Percentiles rank a stretch among this genome's conserved stretches.
Conservation (phyloP, 108 stramenopile genomes). For the Aurantiochytrium sp. region DNA sequence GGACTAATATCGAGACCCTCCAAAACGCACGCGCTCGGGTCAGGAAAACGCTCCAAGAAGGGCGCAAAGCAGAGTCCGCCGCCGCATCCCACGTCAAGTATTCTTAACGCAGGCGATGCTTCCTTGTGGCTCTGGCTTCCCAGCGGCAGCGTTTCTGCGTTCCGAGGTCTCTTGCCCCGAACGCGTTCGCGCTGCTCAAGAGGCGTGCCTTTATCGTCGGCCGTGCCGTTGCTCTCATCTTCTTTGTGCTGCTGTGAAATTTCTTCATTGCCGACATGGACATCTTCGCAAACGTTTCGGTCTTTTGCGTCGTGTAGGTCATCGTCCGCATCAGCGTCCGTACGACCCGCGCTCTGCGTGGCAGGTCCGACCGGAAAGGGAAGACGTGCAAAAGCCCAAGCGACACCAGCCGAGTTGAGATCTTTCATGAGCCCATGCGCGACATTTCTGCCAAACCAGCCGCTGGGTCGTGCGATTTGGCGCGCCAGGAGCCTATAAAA, state of each 20-base stretch:
- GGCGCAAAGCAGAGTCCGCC: background rate
- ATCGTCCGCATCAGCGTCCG: too few species aligned
- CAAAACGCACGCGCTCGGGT: background rate
- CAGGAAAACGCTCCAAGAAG: background rate
- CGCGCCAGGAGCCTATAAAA: background rate
- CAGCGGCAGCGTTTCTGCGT: too few species aligned
- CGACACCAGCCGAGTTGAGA: background rate
- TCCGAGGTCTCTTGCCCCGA: too few species aligned
- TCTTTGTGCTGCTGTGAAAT: too few species aligned
- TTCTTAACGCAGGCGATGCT: background rate
- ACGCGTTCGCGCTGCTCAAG: too few species aligned
- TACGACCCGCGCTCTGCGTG: too few species aligned
- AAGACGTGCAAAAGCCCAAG: background rate
- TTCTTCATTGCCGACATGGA: too few species aligned
- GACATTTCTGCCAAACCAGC: background rate
- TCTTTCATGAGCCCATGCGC: background rate
- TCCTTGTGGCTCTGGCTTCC: too few species aligned
- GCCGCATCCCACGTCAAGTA: background rate
- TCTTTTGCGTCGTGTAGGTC: too few species aligned
- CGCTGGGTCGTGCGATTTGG: background rate
- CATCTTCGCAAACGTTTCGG: too few species aligned
- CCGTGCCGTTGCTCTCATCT: too few species aligned
- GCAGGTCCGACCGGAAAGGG: background rate
- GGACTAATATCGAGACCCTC: background rate
- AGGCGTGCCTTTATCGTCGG: too few species aligned